Percentiles rank a stretch among this genome's conserved stretches.
These are phyloP conservation scores for Funneliformis mosseae DNA, from an alignment of 192 early-diverging fungal species.

Conservation along the genomic window DNA sequence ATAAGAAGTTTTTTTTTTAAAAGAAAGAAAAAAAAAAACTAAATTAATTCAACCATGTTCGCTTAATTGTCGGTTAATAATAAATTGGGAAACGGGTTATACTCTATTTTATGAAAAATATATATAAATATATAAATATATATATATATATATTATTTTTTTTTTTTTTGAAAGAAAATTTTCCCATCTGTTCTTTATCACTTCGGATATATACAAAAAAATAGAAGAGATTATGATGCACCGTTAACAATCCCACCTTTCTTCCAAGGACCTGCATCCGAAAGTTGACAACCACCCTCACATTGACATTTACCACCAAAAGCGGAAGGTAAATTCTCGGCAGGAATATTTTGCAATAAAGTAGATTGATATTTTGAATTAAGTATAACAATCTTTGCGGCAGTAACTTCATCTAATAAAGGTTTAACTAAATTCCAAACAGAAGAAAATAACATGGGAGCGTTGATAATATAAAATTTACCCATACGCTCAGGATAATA, in stretches of 20 bases:
- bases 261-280: constrained; percentile 58
- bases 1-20: too few relatives aligned
- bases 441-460: constrained; percentile 72
- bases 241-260: constrained; percentile 14
- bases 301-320: constrained; percentile 55
- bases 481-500: constrained; percentile 85
- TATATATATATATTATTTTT: too few relatives aligned
- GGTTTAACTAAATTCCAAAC: constrained; percentile 58
- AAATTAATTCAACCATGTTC: too few relatives aligned
- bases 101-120: too few relatives aligned
- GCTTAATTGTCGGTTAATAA: too few relatives aligned
- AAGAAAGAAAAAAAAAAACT: too few relatives aligned
- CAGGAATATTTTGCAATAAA: constrained; percentile 49
- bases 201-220: too few relatives aligned
- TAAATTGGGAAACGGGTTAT: too few relatives aligned
- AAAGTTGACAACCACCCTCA: constrained; percentile 45
- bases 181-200: too few relatives aligned
- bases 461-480: constrained; percentile 83
- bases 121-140: too few relatives aligned
- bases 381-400: constrained; percentile 57
- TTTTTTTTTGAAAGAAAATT: too few relatives aligned
- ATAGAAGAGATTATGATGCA: too few relatives aligned
- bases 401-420: constrained; percentile 56
- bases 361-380: constrained; percentile 47
- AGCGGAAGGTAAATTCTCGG: constrained; percentile 44